Conservation (phyloP, 1,284 basidiomycete genomes). For the Paramarasmius palmivorus region DNA sequence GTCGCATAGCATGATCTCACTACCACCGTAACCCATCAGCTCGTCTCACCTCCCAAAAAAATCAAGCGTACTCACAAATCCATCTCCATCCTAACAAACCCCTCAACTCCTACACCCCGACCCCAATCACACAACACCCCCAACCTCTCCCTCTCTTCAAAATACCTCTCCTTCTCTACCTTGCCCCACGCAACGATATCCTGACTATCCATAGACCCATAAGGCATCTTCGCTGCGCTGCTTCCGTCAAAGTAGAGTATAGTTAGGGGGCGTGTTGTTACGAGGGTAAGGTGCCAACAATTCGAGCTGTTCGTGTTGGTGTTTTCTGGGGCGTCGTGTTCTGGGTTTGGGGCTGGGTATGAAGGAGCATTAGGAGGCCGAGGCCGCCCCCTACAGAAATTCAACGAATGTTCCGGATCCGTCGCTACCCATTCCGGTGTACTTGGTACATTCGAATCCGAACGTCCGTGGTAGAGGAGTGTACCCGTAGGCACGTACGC, state of each 20-base stretch:
- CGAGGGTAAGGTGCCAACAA: constrained; percentile 39
- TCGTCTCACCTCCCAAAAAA: background rate
- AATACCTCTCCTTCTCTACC: constrained; percentile 14
- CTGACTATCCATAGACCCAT: constrained; percentile 42
- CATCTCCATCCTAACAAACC: constrained; percentile 47
- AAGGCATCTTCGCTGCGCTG: constrained; percentile 33
- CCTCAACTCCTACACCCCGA: constrained; percentile 33
- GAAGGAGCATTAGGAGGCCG: too few species aligned
- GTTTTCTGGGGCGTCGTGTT: too few species aligned
- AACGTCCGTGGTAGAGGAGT: constrained; percentile 40
- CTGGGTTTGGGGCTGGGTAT: too few species aligned
- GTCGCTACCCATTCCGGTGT: constrained; percentile 41
- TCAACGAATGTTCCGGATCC: constrained; percentile 43
- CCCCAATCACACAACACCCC: constrained; percentile 37
- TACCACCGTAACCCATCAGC: constrained; percentile 16
- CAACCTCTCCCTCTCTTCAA: constrained; percentile 30
- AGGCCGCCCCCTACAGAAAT: too few species aligned
- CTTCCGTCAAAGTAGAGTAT: constrained; percentile 47
- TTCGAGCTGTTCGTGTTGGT: constrained; percentile 16
- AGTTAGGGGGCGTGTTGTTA: constrained; percentile 34
- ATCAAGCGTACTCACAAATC: constrained; percentile 38
- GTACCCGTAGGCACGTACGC: constrained; percentile 37
- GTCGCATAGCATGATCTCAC: constrained; percentile 56
- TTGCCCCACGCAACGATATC: constrained; percentile 40
- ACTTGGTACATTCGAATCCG: constrained; percentile 24